Evolutionary conservation across 2,329 filamentous ascomycete species (phyloP).

Genomic region (Colletotrichum sansevieriae): DNA sequence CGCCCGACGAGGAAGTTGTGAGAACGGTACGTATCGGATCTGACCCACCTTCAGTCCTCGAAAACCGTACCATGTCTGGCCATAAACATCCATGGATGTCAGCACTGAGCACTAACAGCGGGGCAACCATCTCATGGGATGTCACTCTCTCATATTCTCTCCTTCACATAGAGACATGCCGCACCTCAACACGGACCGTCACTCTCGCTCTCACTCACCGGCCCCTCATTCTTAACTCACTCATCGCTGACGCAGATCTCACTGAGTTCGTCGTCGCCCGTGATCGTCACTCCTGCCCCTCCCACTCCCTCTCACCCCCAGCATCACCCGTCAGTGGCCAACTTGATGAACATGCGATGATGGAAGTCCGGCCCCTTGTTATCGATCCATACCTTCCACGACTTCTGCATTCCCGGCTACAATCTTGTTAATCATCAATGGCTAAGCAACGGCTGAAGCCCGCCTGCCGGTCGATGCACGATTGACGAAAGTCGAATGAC

Average conservation of each 20-base stretch:
- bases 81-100: slow-evolving; percentile 12
- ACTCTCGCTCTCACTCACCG: slow-evolving; percentile 7
- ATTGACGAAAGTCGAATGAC: slow-evolving; percentile 2
- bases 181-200: slow-evolving; percentile 2
- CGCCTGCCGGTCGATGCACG: slow-evolving; percentile 20
- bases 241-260: slow-evolving; percentile 35
- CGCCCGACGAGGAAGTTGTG: slow-evolving; percentile 21
- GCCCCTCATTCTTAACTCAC: slow-evolving; percentile 13
- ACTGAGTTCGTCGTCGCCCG: slow-evolving; percentile 20
- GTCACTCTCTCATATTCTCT: slow-evolving; percentile 5
- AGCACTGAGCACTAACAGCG: slow-evolving; percentile 32
- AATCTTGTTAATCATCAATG: slow-evolving; percentile 13
- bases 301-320: slow-evolving; percentile 20
- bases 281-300: slow-evolving; percentile 33
- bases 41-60: too few species aligned
- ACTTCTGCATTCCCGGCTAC: slow-evolving; percentile 8
- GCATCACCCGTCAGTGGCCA: slow-evolving; percentile 34
- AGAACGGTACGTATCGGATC: too few species aligned
- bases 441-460: slow-evolving; percentile 18
- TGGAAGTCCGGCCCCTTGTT: slow-evolving; percentile 11
- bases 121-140: slow-evolving; percentile 13
- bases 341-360: slow-evolving; percentile 36
- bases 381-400: slow-evolving; percentile 21
- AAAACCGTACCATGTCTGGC: neutral
- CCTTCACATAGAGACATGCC: neutral